Percentiles rank a stretch among this genome's conserved stretches.
These are phyloP conservation scores for Pythium utonaiense DNA, from an alignment of 352 stramenopile genomes.

Conservation along the genomic window DNA sequence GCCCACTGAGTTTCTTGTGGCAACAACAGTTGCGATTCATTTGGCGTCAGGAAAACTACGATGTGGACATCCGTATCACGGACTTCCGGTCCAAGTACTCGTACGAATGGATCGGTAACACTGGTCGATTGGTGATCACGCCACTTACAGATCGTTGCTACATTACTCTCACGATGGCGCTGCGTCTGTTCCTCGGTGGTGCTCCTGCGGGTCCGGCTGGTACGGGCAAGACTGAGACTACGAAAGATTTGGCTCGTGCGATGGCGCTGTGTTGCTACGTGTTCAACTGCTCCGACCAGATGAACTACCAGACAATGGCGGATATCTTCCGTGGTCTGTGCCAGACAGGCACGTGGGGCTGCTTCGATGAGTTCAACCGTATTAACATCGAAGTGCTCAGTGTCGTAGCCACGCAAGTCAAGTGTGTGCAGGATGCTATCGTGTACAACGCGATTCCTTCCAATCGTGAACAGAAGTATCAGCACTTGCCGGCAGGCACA, in stretches of 20 bases:
- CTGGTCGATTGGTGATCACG: conserved; percentile 93
- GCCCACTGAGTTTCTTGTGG: conserved; percentile 84
- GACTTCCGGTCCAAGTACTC: conserved; percentile 95
- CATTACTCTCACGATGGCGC: conserved; percentile 95
- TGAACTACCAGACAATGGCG: conserved; percentile 90
- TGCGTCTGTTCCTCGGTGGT: conserved; percentile 95
- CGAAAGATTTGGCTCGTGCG: conserved; percentile 79
- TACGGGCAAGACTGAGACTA: conserved; percentile 90
- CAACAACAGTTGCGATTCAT: conserved; percentile 88
- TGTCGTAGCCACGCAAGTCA: conserved; percentile 84
- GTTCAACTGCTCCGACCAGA: conserved; percentile 89
- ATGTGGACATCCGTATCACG: conserved; percentile 96
- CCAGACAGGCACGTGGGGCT: conserved; percentile 85
- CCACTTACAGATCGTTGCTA: conserved; percentile 96
- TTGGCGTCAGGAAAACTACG: conserved; percentile 91
- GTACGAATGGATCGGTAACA: conserved; percentile 89
- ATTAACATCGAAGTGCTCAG: conserved; percentile 89
- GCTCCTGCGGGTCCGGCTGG: conserved; percentile 91
- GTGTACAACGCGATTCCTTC: conserved; percentile 87
- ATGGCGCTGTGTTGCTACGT: conserved; percentile 88
- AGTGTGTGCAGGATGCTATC: conserved; percentile 84
- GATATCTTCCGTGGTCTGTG: conserved; percentile 86
- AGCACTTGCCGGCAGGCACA: conserved; percentile 90
- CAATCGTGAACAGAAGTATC: conserved; percentile 95
- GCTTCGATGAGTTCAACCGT: conserved; percentile 88